Percentiles rank a stretch among this genome's conserved stretches.
Conservation (phyloP, 345 rosid species). For the Acer campestre region DNA sequence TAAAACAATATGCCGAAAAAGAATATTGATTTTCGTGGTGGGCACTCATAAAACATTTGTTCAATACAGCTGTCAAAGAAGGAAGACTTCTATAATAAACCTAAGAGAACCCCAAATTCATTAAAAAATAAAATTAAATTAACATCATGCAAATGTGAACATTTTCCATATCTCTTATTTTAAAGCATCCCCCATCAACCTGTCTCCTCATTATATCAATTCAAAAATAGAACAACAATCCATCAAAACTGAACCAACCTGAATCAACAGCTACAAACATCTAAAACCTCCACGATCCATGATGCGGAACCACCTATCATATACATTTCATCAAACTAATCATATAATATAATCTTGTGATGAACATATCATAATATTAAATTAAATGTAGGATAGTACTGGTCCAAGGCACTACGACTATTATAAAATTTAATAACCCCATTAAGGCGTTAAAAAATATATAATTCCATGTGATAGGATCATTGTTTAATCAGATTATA, state of each 20-base stretch:
- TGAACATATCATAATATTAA: conserved; percentile 9
- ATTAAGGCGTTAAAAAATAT: background rate
- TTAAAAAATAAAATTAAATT: background rate
- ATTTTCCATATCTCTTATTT: background rate
- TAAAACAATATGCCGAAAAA: too few species aligned
- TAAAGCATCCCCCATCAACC: conserved; percentile 2
- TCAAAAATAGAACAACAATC: conserved; percentile 25
- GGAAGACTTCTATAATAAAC: background rate
- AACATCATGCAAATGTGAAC: conserved; percentile 6
- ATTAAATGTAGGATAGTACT: background rate
- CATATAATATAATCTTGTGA: background rate
- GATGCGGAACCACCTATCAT: background rate
- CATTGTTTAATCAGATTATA: conserved; percentile 35
- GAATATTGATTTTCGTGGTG: too few species aligned
- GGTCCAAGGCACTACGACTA: background rate
- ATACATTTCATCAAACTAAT: conserved; percentile 12
- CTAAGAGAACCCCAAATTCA: background rate
- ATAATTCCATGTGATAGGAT: conserved; percentile 32
- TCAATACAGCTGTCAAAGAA: background rate
- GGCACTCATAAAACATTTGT: too few species aligned
- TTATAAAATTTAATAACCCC: conserved; percentile 3
- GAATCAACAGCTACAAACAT: conserved; percentile 19
- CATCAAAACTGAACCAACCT: background rate
- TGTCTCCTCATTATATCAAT: conserved; percentile 11
- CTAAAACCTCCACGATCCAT: background rate